Evolutionary conservation across 805 yeast species (phyloP).

Genomic region (Candida hungchunana): DNA sequence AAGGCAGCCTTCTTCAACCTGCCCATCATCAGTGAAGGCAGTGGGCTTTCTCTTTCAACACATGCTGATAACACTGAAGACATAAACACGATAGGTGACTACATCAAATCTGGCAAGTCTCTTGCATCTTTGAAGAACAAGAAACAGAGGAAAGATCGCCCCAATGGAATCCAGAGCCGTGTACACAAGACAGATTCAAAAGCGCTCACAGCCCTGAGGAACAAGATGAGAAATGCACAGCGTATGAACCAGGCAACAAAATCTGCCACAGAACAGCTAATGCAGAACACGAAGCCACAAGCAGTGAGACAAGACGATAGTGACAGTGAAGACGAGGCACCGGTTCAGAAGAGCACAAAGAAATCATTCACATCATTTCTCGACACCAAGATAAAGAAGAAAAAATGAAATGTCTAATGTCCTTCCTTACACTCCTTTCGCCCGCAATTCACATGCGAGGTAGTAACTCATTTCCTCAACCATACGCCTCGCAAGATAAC

Average conservation of each 20-base stretch:
- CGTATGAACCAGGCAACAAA: slow-evolving; percentile 5
- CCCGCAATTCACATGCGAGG: no score
- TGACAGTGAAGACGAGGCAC: slow-evolving; percentile 22
- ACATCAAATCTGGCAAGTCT: slow-evolving; percentile 22
- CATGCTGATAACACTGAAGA: slow-evolving; percentile 1
- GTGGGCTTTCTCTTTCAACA: slow-evolving; percentile 18
- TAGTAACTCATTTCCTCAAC: no score
- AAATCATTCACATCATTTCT: slow-evolving; percentile 17
- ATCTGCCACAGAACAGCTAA: slow-evolving; percentile 4
- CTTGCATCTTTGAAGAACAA: slow-evolving; percentile 15
- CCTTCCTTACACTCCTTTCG: no score
- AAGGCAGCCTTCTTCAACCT: slow-evolving; percentile 21
- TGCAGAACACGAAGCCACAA: slow-evolving; percentile 3
- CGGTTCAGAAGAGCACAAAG: slow-evolving; percentile 18
- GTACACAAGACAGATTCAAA: slow-evolving; percentile 16
- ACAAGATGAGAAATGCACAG: slow-evolving; percentile 21
- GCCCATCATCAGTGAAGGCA: slow-evolving; percentile 23
- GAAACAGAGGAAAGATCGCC: slow-evolving; percentile 9
- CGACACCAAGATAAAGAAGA: slow-evolving; percentile 23
- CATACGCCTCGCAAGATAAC: no score
- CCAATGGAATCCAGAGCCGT: slow-evolving; percentile 4
- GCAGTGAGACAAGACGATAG: slow-evolving; percentile 5
- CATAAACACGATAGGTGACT: slow-evolving; percentile 26
- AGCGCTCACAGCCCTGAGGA: slow-evolving; percentile 23
- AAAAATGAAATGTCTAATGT: slow-evolving; percentile 4